These are phyloP conservation scores for Luzula sylvatica DNA, from an alignment of 176 grass and related monocot genomes.

Conservation along the genomic window DNA sequence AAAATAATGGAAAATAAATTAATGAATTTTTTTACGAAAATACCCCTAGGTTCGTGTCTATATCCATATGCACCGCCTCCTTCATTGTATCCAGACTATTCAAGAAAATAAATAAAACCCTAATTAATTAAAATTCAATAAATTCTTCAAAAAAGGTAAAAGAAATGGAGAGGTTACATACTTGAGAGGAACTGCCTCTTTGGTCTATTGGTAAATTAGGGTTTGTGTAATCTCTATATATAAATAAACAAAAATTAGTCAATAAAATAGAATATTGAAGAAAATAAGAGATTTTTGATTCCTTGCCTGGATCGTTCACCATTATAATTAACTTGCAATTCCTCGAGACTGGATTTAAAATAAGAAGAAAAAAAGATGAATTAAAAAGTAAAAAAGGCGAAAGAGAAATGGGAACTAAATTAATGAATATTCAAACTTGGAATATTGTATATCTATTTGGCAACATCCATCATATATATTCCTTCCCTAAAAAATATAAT, in stretches of 20 bases:
- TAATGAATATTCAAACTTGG: conserved; percentile 53
- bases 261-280: conserved; percentile 4
- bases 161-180: conserved; percentile 13
- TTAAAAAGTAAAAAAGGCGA: conserved; percentile 17
- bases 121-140: no score
- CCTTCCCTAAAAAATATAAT: conserved; percentile 46
- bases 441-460: conserved; percentile 98
- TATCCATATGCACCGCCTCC: conserved; percentile 50
- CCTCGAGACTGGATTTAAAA: conserved; percentile 59
- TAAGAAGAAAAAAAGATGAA: conserved; percentile 18
- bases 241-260: background rate
- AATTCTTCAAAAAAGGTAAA: background rate
- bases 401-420: background rate
- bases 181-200: conserved; percentile 58
- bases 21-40: conserved; percentile 2
- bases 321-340: conserved; percentile 99
- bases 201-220: conserved; percentile 87
- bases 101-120: no score
- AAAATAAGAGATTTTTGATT: background rate
- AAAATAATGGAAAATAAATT: background rate
- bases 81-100: conserved; percentile 66
- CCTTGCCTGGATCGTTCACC: conserved; percentile 67
- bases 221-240: conserved; percentile 91
- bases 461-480: conserved; percentile 99
- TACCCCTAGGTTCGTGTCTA: conserved; percentile 52